Base-by-base conservation (phyloP, 176 grass and related monocot genomes). In the Rhynchospora breviuscula region DNA sequence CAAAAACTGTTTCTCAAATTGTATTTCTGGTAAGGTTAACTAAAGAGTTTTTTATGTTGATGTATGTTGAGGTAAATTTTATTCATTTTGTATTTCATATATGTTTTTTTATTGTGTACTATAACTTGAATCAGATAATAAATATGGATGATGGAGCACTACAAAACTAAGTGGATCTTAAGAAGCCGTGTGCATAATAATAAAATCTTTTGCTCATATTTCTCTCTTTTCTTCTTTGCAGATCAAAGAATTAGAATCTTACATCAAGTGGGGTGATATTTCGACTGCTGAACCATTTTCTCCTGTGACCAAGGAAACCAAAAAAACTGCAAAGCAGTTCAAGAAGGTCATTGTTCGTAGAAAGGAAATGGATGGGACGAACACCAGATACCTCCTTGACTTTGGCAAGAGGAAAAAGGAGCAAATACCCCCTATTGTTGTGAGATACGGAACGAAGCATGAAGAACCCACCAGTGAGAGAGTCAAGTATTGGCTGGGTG, bases 321-420 rank as follows among this genome's bases (percentile, higher is more conserved):
- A 96, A 83, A 95, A 87, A 89, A 80, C 90, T 85, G 81, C 83
- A 79, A 93, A 83, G 72, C 85, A 93, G 79, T 99, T 99, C 89
- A 99, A 90, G 88, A 95, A 96, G 89, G 97, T 99, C 80, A 92
- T 93, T 89, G 84, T 99, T 69, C 93, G 93, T 26, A 90, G 91
- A 85, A 99, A 96, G 81, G 79, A 25, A 53, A 67, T 81, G 33
- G 87, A 96, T 44, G 88, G 88, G 84, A 83, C 88, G 51, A 88
- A 87, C 90, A 84, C 90, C 57, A 89, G 86, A 73, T 99, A 99
- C 81, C 88, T 99, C 17, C 89, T 99, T 87, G 97, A 99, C 90
- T 99, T 99, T 76, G 97, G 97, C 72, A 99, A 99, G 81, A 66
- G 48, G 46, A 82, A 82, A 2, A 90, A 89, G 85, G 86, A 87